Percentiles rank a stretch among this genome's conserved stretches.
Evolutionary conservation across 192 early-diverging fungal species (phyloP).

Genomic region (Mortierella hygrophila): DNA sequence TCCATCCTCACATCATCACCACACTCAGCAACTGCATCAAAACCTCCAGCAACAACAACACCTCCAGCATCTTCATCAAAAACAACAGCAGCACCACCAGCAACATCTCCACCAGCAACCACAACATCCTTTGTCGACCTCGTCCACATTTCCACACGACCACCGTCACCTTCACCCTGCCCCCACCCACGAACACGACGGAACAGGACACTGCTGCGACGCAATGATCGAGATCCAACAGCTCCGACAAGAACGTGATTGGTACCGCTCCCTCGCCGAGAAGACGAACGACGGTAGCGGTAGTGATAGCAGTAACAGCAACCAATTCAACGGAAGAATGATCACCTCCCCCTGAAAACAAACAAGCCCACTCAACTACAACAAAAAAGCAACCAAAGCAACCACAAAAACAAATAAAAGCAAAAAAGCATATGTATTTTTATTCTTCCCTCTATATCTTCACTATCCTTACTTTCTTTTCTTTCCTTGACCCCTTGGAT

Average conservation of each 20-base stretch:
- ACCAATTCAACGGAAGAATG: neutral
- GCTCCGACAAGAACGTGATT: constrained; percentile 36
- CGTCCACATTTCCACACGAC: neutral
- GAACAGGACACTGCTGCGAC: constrained; percentile 21
- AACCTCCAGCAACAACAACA: neutral
- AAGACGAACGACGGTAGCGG: neutral
- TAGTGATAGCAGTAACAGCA: neutral
- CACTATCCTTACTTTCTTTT: neutral
- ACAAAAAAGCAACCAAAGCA: neutral
- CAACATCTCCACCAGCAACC: constrained; percentile 8
- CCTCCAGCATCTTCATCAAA: constrained; percentile 3
- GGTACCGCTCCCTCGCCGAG: constrained; percentile 26
- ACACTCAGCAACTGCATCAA: neutral
- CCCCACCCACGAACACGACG: constrained; percentile 12
- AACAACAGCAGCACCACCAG: constrained; percentile 7
- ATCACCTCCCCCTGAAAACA: neutral
- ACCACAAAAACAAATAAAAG: neutral
- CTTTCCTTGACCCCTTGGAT: neutral
- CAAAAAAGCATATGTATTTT: neutral
- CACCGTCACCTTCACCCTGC: neutral
- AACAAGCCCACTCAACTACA: neutral
- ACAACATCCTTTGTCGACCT: neutral
- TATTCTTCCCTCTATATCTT: neutral
- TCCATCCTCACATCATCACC: neutral
- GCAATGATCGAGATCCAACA: constrained; percentile 47